Percentiles rank a stretch among this genome's conserved stretches.
These are phyloP conservation scores for Mycena sp. DNA, from an alignment of 1,284 basidiomycete genomes.

Conservation along the genomic window DNA sequence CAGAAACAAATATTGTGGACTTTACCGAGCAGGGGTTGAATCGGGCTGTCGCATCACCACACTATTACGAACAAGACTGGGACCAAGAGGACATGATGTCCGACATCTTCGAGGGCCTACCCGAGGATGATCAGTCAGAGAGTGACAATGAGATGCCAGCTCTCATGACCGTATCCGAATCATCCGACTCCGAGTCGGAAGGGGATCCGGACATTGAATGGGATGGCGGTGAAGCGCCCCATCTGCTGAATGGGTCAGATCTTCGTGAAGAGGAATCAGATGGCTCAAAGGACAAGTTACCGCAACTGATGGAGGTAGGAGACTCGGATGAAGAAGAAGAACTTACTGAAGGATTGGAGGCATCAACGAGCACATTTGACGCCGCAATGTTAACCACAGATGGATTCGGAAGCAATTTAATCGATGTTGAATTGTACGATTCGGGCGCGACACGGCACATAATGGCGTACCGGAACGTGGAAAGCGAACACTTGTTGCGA, in stretches of 20 bases:
- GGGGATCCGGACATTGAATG: not conserved
- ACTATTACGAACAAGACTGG: not conserved
- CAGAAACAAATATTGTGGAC: slow-evolving; percentile 11
- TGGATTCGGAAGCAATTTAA: slow-evolving; percentile 5
- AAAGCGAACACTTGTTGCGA: slow-evolving; percentile 23
- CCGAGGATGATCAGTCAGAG: not conserved
- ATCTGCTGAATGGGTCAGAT: too few species aligned
- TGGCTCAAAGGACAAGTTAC: too few species aligned
- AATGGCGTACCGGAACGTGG: slow-evolving; percentile 26
- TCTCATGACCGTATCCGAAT: not conserved
- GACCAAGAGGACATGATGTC: not conserved
- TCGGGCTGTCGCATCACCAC: not conserved
- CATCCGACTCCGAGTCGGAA: not conserved
- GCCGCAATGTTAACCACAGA: slow-evolving; percentile 20
- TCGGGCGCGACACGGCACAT: slow-evolving; percentile 35
- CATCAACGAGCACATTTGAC: slow-evolving; percentile 23
- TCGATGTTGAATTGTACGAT: not conserved
- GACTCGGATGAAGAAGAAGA: not conserved
- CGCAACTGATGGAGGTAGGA: too few species aligned
- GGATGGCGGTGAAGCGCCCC: too few species aligned
- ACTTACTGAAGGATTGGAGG: not conserved
- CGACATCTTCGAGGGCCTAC: slow-evolving; percentile 4
- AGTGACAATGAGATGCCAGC: not conserved
- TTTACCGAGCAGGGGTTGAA: slow-evolving; percentile 7
- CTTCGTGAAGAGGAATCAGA: not conserved